Conservation (phyloP, 495 filamentous ascomycete species). For the Acidiella bohemica region DNA sequence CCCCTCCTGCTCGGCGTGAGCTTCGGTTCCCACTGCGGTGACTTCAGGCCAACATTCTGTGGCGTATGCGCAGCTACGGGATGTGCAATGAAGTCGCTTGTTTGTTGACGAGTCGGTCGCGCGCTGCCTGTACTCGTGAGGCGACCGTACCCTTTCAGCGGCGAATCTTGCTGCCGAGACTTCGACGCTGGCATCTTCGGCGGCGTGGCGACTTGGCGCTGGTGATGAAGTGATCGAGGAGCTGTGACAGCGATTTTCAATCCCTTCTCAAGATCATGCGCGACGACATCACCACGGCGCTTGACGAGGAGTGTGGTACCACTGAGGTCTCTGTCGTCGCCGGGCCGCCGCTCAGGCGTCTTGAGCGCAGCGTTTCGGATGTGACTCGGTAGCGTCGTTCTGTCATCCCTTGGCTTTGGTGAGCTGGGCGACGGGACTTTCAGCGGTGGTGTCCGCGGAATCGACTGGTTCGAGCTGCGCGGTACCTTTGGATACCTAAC, state of each 20-base stretch:
- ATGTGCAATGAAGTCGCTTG: neutral
- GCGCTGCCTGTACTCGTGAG: slow-evolving; percentile 1
- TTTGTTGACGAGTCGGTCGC: neutral
- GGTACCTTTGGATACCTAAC: slow-evolving; percentile 31
- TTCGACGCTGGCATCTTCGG: slow-evolving; percentile 9
- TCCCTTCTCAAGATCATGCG: slow-evolving; percentile 19
- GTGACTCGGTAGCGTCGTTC: slow-evolving; percentile 8
- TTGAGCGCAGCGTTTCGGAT: neutral
- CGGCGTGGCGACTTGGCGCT: neutral
- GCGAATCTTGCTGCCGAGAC: slow-evolving; percentile 9
- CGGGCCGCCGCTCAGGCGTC: slow-evolving; percentile 4
- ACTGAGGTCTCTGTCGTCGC: slow-evolving; percentile 1
- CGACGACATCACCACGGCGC: slow-evolving; percentile 20
- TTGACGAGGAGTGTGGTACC: slow-evolving; percentile 23
- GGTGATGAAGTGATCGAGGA: slow-evolving; percentile 10
- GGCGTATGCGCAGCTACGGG: neutral
- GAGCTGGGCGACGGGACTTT: slow-evolving; percentile 9
- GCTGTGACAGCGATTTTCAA: slow-evolving; percentile 17
- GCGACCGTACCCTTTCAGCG: slow-evolving; percentile 17
- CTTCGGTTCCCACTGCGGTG: slow-evolving; percentile 26
- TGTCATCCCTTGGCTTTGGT: slow-evolving; percentile 2
- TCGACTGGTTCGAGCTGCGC: slow-evolving; percentile 26
- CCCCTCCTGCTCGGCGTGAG: slow-evolving; percentile 27
- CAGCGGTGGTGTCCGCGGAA: slow-evolving; percentile 23
- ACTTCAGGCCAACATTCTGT: slow-evolving; percentile 15